These are phyloP conservation scores for Metschnikowia colocasiae DNA, from an alignment of 805 yeast species.

Conservation along the genomic window DNA sequence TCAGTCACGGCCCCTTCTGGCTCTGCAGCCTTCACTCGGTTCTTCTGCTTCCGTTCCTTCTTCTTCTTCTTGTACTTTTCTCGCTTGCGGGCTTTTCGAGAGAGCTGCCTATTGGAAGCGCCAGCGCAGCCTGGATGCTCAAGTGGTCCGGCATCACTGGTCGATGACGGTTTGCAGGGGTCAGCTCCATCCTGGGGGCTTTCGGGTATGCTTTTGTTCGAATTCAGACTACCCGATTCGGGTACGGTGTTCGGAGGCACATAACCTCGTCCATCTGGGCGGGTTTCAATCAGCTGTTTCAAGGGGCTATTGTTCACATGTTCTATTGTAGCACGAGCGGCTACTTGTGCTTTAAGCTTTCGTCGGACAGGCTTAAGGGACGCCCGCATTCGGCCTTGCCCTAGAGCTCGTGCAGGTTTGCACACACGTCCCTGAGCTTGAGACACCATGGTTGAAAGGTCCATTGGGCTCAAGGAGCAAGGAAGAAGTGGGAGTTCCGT, in stretches of 20 bases:
- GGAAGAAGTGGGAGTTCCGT: neutral
- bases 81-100: too few species aligned
- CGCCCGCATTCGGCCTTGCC: neutral
- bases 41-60: too few species aligned
- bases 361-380: neutral
- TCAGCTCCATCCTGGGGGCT: neutral
- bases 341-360: neutral
- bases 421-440: neutral
- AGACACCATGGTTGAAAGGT: neutral
- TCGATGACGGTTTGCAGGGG: neutral
- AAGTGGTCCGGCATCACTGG: neutral
- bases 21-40: too few species aligned
- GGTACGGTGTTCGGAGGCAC: too few species aligned
- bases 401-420: neutral
- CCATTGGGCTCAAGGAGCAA: neutral
- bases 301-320: neutral
- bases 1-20: too few species aligned
- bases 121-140: too few species aligned
- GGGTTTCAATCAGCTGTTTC: neutral
- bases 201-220: neutral
- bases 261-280: too few species aligned
- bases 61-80: too few species aligned
- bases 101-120: too few species aligned
- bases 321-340: neutral
- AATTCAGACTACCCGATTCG: neutral